Conservation (phyloP, 2,329 filamentous ascomycete species). For the Neonectria coccinea region DNA sequence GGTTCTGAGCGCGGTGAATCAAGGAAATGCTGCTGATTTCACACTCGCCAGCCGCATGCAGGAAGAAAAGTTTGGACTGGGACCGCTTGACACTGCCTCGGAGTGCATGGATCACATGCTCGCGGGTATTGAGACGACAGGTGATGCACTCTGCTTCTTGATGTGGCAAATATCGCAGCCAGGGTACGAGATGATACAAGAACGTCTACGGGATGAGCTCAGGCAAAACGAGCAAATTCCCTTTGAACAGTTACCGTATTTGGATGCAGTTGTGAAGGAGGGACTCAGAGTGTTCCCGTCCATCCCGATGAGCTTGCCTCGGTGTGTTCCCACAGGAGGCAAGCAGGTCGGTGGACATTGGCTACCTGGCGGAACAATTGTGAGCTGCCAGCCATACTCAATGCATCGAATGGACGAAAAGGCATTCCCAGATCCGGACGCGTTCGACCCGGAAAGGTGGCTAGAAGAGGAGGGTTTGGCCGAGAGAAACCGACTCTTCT, state of each 20-base stretch:
- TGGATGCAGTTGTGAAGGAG: constrained; percentile 36
- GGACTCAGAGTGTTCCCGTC: constrained; percentile 31
- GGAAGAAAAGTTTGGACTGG: constrained; percentile 28
- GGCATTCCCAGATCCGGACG: constrained; percentile 23
- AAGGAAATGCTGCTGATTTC: constrained; percentile 25
- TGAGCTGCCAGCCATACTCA: constrained; percentile 35
- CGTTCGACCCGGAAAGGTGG: constrained; percentile 32
- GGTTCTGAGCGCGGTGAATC: constrained; percentile 24
- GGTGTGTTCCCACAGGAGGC: constrained; percentile 26
- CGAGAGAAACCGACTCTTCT: constrained; percentile 31
- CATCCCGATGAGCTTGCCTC: constrained; percentile 30
- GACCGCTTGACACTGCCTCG: constrained; percentile 24
- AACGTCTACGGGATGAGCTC: constrained; percentile 22
- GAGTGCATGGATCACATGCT: constrained; percentile 38
- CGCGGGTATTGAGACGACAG: constrained; percentile 38
- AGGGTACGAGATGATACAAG: constrained; percentile 17
- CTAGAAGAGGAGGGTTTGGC: constrained; percentile 14
- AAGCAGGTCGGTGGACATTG: constrained; percentile 22
- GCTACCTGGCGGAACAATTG: constrained; percentile 29
- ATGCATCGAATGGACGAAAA: constrained; percentile 28
- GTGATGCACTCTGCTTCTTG: constrained; percentile 36
- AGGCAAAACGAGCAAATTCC: neutral
- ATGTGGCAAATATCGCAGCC: constrained; percentile 38
- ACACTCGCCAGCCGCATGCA: constrained; percentile 31
- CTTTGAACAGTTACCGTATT: constrained; percentile 26